These are phyloP conservation scores for Piloderma croceum DNA, from an alignment of 768 basidiomycete species.

Conservation along the genomic window DNA sequence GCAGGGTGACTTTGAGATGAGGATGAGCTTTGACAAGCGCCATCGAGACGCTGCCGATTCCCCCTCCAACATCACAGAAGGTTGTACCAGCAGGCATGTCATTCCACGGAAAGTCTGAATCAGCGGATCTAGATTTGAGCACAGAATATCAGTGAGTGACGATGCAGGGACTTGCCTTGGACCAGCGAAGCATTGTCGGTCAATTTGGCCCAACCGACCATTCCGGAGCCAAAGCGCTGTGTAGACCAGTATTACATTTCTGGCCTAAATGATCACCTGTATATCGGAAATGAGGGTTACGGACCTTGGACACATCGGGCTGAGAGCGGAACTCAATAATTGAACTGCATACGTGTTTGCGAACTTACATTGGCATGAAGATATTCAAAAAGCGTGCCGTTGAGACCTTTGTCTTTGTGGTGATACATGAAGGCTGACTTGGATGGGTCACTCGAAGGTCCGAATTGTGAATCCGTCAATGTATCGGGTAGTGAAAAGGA, in stretches of 20 bases:
- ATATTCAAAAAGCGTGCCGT: constrained; percentile 21
- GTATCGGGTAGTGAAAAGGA: constrained; percentile 20
- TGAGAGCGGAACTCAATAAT: background rate
- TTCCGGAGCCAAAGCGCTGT: constrained; percentile 17
- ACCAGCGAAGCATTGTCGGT: constrained; percentile 10
- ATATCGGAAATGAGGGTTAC: background rate
- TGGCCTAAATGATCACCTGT: background rate
- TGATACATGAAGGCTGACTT: constrained; percentile 19
- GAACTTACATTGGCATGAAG: constrained; percentile 18
- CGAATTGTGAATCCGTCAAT: constrained; percentile 19
- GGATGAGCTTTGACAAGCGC: constrained; percentile 23
- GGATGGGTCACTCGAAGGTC: constrained; percentile 15
- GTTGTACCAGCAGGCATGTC: constrained; percentile 16
- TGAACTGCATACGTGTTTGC: background rate
- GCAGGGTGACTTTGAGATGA: constrained; percentile 26
- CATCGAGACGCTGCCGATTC: constrained; percentile 27
- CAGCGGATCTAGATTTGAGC: background rate
- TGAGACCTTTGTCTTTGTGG: constrained; percentile 13
- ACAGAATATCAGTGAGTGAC: too few relatives aligned
- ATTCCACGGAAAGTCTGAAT: constrained; percentile 29
- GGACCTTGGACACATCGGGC: background rate
- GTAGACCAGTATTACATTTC: background rate
- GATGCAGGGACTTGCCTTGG: background rate
- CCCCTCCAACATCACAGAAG: constrained; percentile 31
- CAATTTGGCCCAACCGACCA: constrained; percentile 21